phyloP scores from a whole-genome alignment of 352 stramenopile genomes.

The Albugo candida region DNA sequence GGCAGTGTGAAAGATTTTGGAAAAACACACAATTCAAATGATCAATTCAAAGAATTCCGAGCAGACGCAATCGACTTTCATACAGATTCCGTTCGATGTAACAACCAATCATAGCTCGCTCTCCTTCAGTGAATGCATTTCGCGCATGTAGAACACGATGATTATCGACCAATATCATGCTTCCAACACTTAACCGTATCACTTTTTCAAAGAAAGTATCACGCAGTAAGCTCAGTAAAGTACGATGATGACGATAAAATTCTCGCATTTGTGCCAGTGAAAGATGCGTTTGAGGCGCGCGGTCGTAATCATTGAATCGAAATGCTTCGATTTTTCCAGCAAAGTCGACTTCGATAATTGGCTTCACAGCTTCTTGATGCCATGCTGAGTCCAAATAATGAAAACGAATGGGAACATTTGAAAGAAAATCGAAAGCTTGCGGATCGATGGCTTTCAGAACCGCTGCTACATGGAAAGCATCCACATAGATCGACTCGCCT shows the following conservation, averaged over 20 bases:
- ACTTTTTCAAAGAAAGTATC: slow-evolving; percentile 37
- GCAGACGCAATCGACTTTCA: slow-evolving; percentile 58
- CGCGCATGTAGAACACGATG: slow-evolving; percentile 72
- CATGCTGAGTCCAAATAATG: slow-evolving; percentile 60
- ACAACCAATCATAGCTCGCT: slow-evolving; percentile 66
- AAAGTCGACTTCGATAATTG: slow-evolving; percentile 57
- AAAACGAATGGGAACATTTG: slow-evolving; percentile 45
- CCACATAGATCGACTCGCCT: slow-evolving; percentile 59
- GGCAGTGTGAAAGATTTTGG: too few species aligned
- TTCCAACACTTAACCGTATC: slow-evolving; percentile 39
- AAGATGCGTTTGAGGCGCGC: slow-evolving; percentile 58
- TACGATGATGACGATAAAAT: slow-evolving; percentile 62
- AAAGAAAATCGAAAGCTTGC: slow-evolving; percentile 49
- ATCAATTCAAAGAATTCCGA: slow-evolving; percentile 47
- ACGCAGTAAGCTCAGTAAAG: slow-evolving; percentile 44
- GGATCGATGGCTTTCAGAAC: slow-evolving; percentile 29
- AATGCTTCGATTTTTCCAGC: slow-evolving; percentile 56
- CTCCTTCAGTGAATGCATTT: slow-evolving; percentile 50
- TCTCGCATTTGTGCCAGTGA: slow-evolving; percentile 38
- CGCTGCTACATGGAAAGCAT: slow-evolving; percentile 61
- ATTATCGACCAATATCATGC: slow-evolving; percentile 80
- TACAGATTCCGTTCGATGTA: slow-evolving; percentile 79
- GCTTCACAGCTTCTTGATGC: slow-evolving; percentile 59
- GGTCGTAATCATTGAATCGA: slow-evolving; percentile 80
- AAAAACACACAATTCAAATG: not conserved